Evolutionary conservation across 2,329 filamentous ascomycete genomes (phyloP).

Genomic region (Fusarium graminum): DNA sequence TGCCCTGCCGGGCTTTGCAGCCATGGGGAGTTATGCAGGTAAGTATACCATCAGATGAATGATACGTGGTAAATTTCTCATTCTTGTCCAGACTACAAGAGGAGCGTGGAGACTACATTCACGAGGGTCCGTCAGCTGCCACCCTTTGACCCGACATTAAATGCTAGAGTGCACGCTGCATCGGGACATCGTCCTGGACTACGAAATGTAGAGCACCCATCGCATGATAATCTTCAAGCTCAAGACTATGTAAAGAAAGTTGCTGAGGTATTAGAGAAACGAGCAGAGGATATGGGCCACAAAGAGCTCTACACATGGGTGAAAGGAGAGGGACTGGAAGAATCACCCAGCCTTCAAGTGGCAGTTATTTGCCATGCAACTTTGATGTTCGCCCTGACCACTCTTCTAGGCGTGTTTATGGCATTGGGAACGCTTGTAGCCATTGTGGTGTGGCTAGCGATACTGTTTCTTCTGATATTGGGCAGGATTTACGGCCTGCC

Average conservation of each 20-base stretch:
- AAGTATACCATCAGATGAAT: background rate
- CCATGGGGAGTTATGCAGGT: background rate
- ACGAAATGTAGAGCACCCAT: background rate
- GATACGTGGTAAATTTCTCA: background rate
- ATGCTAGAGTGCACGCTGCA: background rate
- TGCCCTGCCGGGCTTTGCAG: background rate
- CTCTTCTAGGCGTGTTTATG: background rate
- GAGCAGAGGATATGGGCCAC: accelerated
- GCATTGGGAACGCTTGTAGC: background rate
- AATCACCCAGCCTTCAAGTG: background rate
- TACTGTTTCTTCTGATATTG: accelerated
- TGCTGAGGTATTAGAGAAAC: background rate
- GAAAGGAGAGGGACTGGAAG: accelerated
- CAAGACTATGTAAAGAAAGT: accelerated
- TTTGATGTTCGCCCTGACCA: background rate
- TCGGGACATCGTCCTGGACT: too few species aligned
- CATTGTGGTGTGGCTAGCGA: accelerated
- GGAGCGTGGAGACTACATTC: background rate
- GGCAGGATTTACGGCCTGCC: accelerated
- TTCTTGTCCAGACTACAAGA: background rate
- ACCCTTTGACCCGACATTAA: too few species aligned
- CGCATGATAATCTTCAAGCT: accelerated
- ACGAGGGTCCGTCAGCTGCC: too few species aligned
- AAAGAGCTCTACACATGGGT: background rate
- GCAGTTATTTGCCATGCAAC: background rate